Evolutionary conservation across 805 yeast species (phyloP), one percentile per base, ranked within the genome.

Genomic region (Spathaspora arborariae): DNA sequence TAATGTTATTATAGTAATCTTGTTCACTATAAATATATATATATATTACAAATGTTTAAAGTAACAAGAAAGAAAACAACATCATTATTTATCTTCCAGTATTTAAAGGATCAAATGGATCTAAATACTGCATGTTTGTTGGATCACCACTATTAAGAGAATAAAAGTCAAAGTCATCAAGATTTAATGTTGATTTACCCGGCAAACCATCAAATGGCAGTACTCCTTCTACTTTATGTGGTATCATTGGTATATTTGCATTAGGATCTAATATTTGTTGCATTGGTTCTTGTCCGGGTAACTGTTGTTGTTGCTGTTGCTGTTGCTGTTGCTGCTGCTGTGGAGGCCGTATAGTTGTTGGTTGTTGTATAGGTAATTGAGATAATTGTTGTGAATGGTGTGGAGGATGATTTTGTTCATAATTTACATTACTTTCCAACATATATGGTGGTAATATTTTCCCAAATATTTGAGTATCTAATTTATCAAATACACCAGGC

Each of bases 391-490:
- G 42, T 34, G 30, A 21, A 5, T 21, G 26, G 16, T 20, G 22
- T 42, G 46, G 40, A 5, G n/a, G 21, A 15, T 20, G 26, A 13
- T 20, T 37, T 9, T 13, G 15, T 24, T 19, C 35, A 30, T 24
- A 26, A 39, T 26, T 34, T 13, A 47, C 54, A 44, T 58, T 62
- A 42, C 53, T 58, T 45, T 68, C 73, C 41, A 82, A 71, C 95
- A 88, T 88, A 59, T 86, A 88, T 2, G 96, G 94, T 2, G 96
- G 96, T 42, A 88, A 60, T 52, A 85, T 83, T 35, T 87, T 69
- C 1, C 96, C 97, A 70, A 89, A 89, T 16, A 89, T 75, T 58
- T 88, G 91, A 58, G 88, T 80, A 60, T 89, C 97, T 41, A 89
- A 65, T 53, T 84, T 86, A 61, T 89, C 96, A 74, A 89, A 85